These are phyloP conservation scores for Berberis vulgaris DNA, from an alignment of 164 flowering plant species.

Conservation along the genomic window DNA sequence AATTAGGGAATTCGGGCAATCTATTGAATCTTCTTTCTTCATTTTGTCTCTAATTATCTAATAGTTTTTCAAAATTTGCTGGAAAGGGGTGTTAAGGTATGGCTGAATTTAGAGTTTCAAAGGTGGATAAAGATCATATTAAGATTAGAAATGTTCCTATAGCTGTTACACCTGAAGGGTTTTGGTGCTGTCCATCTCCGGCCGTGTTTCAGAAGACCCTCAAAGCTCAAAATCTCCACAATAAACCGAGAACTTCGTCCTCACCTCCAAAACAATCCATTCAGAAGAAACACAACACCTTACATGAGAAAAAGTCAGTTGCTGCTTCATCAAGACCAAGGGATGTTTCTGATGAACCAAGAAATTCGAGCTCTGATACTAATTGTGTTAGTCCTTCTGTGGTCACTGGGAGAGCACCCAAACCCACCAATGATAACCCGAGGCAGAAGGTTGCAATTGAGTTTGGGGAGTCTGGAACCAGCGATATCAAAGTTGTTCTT, in stretches of 20 bases:
- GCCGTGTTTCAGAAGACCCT: constrained; percentile 69
- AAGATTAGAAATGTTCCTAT: constrained; percentile 88
- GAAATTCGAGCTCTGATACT: constrained; percentile 22
- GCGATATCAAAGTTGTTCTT: constrained; percentile 72
- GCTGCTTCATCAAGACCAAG: constrained; percentile 32
- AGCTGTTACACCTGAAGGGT: constrained; percentile 98
- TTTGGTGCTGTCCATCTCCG: constrained; percentile 98
- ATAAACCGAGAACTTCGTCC: constrained; percentile 49
- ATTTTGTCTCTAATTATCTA: too few species aligned
- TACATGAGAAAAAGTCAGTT: constrained; percentile 33
- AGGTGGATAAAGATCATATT: constrained; percentile 61
- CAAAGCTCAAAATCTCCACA: constrained; percentile 51
- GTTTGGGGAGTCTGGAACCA: constrained; percentile 85
- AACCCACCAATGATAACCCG: constrained; percentile 46
- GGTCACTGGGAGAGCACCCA: constrained; percentile 38
- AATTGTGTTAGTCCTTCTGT: constrained; percentile 21
- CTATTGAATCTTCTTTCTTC: too few species aligned
- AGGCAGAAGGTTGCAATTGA: constrained; percentile 80
- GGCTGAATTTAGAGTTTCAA: constrained; percentile 68
- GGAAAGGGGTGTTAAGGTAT: constrained; percentile 15
- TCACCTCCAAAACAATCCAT: constrained; percentile 32
- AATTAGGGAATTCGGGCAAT: too few species aligned
- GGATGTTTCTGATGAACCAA: constrained; percentile 33
- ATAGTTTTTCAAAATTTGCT: not conserved
- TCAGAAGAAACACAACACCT: constrained; percentile 41